Base-by-base conservation (phyloP, 2,329 filamentous ascomycete genomes). In the Nothophoma quercina region DNA sequence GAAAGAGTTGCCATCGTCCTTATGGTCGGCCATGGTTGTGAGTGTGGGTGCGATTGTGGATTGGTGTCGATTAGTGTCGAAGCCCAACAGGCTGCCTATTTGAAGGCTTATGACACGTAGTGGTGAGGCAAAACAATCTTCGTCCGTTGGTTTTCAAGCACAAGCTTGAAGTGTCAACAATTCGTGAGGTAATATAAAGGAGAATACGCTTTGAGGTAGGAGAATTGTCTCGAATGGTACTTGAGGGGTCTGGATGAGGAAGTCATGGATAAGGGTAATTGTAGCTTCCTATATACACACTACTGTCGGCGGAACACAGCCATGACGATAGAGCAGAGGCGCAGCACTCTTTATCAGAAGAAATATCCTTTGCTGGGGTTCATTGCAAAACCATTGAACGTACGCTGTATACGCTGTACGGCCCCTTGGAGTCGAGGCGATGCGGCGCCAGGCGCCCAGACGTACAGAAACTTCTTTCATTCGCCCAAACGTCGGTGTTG, bases 11-110 rank as follows among this genome's bases (percentile, higher is more conserved):
- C 21, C 32, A 13, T 33, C 19, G 8, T 43, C n/a, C n/a, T n/a
- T 41, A 7, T 79, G 78, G 5, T 77, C 75, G 4, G 59, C 21
- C 19, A 74, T 60, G 73, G 77, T 78, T 15, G 77, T 58, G 1
- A 61, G 28, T 19, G 75, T 7, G 5, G 41, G 8, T 5, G 32
- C 30, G 26, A 15, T 42, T 2, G 18, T 22, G 21, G 5, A 23
- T 22, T 22, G 34, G 18, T 18, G 22, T 12, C n/a, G n/a, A n/a
- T n/a, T n/a, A n/a, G n/a, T n/a, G n/a, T n/a, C n/a, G n/a, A n/a
- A n/a, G n/a, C n/a, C n/a, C n/a, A n/a, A n/a, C n/a, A n/a, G 7
- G 7, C 3, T 21, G 19, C 4, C 9, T 35, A 21, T 3, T 36
- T 7, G 18, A 15, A 6, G 18, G 33, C 19, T 35, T 22, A n/a